These are phyloP conservation scores for Mucor plumbeus DNA, from an alignment of 371 early-diverging fungal genomes.

Conservation along the genomic window DNA sequence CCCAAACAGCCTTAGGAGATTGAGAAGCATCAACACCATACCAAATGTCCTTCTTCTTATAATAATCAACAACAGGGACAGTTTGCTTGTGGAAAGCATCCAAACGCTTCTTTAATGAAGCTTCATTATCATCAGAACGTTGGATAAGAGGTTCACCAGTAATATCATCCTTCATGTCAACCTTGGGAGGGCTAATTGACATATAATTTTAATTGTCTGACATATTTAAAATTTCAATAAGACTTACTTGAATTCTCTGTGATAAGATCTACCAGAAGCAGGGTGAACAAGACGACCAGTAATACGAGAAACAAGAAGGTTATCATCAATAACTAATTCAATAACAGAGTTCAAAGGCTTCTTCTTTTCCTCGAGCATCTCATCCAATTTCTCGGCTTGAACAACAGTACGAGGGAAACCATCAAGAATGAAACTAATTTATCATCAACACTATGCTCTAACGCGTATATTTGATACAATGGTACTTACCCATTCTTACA, in stretches of 20 bases:
- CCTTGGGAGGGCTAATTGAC: constrained; percentile 85
- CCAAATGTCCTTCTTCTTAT: constrained; percentile 93
- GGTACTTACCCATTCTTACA: constrained; percentile 84
- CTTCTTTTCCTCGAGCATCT: constrained; percentile 85
- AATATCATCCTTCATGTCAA: constrained; percentile 88
- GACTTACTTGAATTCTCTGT: constrained; percentile 86
- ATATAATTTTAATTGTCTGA: not conserved
- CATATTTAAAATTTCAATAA: not conserved
- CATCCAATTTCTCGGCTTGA: constrained; percentile 98
- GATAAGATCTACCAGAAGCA: constrained; percentile 96
- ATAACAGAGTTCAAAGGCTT: constrained; percentile 90
- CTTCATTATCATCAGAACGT: constrained; percentile 98
- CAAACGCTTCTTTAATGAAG: constrained; percentile 92
- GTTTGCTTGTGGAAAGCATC: constrained; percentile 96
- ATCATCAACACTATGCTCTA: not conserved
- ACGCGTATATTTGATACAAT: not conserved
- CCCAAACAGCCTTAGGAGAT: constrained; percentile 91
- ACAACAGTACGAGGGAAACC: constrained; percentile 99
- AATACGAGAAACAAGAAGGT: constrained; percentile 92
- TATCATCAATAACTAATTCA: constrained; percentile 94
- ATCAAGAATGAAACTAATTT: constrained; percentile 94
- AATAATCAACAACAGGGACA: constrained; percentile 96
- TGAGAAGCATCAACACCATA: constrained; percentile 93
- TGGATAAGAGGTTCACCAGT: constrained; percentile 97
- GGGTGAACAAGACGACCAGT: constrained; percentile 96